phyloP scores from a whole-genome alignment of 306 rosid species.

The Luffa aegyptiaca region DNA sequence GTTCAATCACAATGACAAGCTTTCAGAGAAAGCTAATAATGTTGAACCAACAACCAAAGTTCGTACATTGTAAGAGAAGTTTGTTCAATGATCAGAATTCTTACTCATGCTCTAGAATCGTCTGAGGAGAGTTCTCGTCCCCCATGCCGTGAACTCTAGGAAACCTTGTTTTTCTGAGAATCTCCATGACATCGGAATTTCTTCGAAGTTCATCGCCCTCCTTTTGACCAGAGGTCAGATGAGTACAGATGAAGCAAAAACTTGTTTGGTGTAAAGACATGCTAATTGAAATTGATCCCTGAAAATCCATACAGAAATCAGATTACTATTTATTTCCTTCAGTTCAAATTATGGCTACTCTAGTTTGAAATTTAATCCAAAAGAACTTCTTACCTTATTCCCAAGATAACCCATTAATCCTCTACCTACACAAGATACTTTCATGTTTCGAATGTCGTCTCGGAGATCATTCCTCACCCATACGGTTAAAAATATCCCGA shows the following conservation, averaged over 20 bases:
- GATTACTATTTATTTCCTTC: background rate
- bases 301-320: constrained; percentile 38
- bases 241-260: constrained; percentile 96
- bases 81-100: constrained; percentile 10
- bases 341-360: background rate
- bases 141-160: constrained; percentile 68
- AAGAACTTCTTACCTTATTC: constrained; percentile 62
- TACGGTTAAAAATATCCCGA: constrained; percentile 81
- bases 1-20: background rate
- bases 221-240: constrained; percentile 97
- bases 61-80: background rate
- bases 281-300: constrained; percentile 99
- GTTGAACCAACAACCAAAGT: constrained; percentile 6
- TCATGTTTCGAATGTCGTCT: constrained; percentile 79
- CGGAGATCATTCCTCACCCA: constrained; percentile 92
- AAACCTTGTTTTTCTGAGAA: constrained; percentile 89
- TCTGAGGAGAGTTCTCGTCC: constrained; percentile 66
- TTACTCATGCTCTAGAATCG: constrained; percentile 88
- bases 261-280: constrained; percentile 98
- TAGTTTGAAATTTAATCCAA: constrained; percentile 3
- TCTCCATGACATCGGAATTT: constrained; percentile 97
- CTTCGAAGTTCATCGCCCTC: constrained; percentile 97
- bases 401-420: constrained; percentile 99
- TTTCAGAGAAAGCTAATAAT: background rate
- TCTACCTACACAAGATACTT: constrained; percentile 97